Base-by-base conservation (phyloP, 371 early-diverging fungal species). In the Syncephalastrum contaminatum region DNA sequence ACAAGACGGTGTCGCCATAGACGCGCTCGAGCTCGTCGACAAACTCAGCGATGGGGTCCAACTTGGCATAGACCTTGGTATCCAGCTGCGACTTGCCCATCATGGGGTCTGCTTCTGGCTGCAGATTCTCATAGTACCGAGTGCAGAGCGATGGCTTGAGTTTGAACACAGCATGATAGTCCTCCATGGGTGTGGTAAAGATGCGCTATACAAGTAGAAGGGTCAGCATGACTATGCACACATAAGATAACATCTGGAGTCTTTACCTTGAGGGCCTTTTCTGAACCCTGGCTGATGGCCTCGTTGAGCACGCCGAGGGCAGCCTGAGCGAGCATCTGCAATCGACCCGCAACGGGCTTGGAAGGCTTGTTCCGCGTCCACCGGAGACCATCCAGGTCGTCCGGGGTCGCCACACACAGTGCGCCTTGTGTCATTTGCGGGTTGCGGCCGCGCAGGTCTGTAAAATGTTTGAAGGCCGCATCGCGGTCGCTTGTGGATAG, bases 141-240 rank as follows among this genome's bases (percentile, higher is more conserved):
- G 88, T 81, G 57, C 86, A 85, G 36, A 65, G 46, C 6, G 59
- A 52, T 30, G 81, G 67, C 45, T 83, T 73, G 39, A 93, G 59
- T 39, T 84, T 76, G 50, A 93, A 69, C 7, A 93, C 62, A 0
- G 76, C 70, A 56, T 85, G 82, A 60, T 87, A 93, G 45, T 87
- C 88, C 41, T 75, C 59, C 51, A 86, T 79, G 4, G 91, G 85
- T 1, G 90, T 85, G 13, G 82, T 70, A 72, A 90, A 91, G 15
- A 90, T 59, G 54, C 79, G 76, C 65, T 76, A 72, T 30, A 61
- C 25, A 54, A 61, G 4, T 19, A 39, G 5, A 1, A 10, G 0
- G 13, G 14, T 27, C 30, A 46, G 22, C 13, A 14, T 40, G 16
- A 24, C 12, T 16, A 48, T 13, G 57, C n/a, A 25, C 25, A 21